A percentile compares a stretch with the other conserved stretches of the same genome.
phyloP scores from a whole-genome alignment of 192 early-diverging fungal genomes.

The Umbelopsis sp. region DNA sequence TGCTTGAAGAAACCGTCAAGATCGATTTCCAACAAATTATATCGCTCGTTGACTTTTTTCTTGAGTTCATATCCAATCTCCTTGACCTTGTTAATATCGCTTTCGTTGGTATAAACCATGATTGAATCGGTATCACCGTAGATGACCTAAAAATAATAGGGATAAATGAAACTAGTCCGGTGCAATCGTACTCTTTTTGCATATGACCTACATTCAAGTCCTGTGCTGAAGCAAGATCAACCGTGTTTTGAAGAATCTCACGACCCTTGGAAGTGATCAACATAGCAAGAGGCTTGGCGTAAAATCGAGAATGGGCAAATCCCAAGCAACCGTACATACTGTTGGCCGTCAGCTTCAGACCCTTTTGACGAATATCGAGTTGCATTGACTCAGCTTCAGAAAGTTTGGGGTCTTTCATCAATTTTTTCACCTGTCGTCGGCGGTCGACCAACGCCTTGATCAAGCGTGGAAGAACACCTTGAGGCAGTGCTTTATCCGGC shows the following conservation, averaged over 20 bases:
- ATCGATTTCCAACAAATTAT: conserved; percentile 94
- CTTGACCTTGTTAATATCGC: conserved; percentile 70
- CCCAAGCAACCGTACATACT: conserved; percentile 99
- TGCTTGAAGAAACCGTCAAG: conserved; percentile 93
- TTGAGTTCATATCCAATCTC: conserved; percentile 84
- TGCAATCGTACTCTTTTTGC: not conserved
- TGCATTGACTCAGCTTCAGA: conserved; percentile 55
- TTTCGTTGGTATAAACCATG: conserved; percentile 91
- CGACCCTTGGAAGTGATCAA: conserved; percentile 93
- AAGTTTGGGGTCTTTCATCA: conserved; percentile 79
- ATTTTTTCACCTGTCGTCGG: conserved; percentile 83
- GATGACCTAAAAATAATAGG: conserved; percentile 74
- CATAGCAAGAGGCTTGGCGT: conserved; percentile 97
- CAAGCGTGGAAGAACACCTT: conserved; percentile 87
- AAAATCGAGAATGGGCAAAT: conserved; percentile 90
- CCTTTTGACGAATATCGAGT: conserved; percentile 92
- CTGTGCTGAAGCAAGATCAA: conserved; percentile 76
- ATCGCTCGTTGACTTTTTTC: conserved; percentile 86
- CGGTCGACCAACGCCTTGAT: conserved; percentile 89
- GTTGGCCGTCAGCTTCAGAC: conserved; percentile 97
- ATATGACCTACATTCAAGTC: conserved; percentile 66
- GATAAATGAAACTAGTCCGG: not conserved
- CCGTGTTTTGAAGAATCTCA: conserved; percentile 94
- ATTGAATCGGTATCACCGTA: conserved; percentile 99
- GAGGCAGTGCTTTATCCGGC: conserved; percentile 64